A percentile compares a stretch with the other conserved stretches of the same genome.
These are phyloP conservation scores for Cicer judaicum DNA, from an alignment of 306 rosid genomes.

Conservation along the genomic window DNA sequence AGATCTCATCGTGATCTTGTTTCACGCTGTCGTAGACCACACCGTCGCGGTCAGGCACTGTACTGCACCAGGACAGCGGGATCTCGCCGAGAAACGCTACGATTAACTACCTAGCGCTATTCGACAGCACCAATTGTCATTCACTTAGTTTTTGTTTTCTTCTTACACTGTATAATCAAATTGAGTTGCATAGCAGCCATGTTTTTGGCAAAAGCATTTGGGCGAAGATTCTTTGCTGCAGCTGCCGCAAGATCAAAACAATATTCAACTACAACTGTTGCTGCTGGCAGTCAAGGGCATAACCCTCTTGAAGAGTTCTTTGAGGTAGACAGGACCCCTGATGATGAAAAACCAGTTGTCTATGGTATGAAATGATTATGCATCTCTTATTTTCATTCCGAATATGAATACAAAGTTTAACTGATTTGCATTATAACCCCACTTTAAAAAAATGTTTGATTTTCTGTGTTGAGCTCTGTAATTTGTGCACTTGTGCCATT, in stretches of 20 bases:
- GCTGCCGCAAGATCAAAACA: conserved; percentile 69
- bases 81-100: too few relatives aligned
- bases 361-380: conserved; percentile 59
- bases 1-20: too few relatives aligned
- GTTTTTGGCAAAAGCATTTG: conserved; percentile 63
- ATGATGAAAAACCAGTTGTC: conserved; percentile 75
- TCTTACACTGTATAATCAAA: conserved; percentile 29
- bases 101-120: too few relatives aligned
- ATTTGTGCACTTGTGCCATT: conserved; percentile 5
- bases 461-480: conserved; percentile 30
- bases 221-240: conserved; percentile 56
- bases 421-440: not conserved
- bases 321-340: conserved; percentile 69
- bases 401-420: not conserved
- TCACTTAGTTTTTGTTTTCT: conserved; percentile 23
- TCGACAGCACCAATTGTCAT: not conserved
- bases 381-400: conserved; percentile 14
- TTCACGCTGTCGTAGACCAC: too few relatives aligned
- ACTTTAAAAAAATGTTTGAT: not conserved
- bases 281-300: conserved; percentile 44
- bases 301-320: conserved; percentile 88
- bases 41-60: too few relatives aligned
- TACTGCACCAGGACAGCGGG: too few relatives aligned
- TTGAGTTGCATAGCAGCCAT: conserved; percentile 31
- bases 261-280: conserved; percentile 51